Conservation (phyloP, 2,329 filamentous ascomycete genomes). For the Pseudocercospora ulei region DNA sequence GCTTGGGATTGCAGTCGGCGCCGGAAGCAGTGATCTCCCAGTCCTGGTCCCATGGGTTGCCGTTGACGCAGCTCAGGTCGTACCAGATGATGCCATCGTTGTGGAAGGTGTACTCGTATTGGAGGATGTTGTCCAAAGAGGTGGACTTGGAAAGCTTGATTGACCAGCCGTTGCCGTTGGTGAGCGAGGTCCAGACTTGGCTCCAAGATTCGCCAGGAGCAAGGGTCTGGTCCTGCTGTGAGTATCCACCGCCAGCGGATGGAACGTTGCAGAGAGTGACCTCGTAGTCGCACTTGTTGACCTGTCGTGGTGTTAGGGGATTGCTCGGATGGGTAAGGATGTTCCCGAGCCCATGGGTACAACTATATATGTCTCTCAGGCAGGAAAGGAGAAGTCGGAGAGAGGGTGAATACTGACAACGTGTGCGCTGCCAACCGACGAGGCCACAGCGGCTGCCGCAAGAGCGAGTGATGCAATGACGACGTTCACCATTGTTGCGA, state of each 20-base stretch:
- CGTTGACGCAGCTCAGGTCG: constrained; percentile 35
- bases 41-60: constrained; percentile 35
- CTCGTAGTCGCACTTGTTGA: constrained; percentile 31
- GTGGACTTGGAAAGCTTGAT: constrained; percentile 35
- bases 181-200: constrained; percentile 32
- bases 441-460: constrained; percentile 24
- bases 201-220: constrained; percentile 27
- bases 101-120: constrained; percentile 37
- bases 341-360: no score
- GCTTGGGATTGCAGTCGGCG: constrained; percentile 26
- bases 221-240: constrained; percentile 24
- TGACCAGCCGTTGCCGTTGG: constrained; percentile 34
- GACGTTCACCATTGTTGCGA: constrained; percentile 20
- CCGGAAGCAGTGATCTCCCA: constrained; percentile 33
- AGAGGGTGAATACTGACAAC: constrained; percentile 19
- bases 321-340: no score
- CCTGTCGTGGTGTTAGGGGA: neutral
- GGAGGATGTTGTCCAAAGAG: constrained; percentile 30
- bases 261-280: constrained; percentile 30
- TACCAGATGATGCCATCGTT: constrained; percentile 35
- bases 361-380: no score
- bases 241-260: constrained; percentile 26
- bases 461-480: constrained; percentile 25
- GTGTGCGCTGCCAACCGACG: constrained; percentile 26
- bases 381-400: no score